Evolutionary conservation across 805 yeast genomes (phyloP), one percentile per base, ranked within the genome.

Genomic region (Millerozyma miso): DNA sequence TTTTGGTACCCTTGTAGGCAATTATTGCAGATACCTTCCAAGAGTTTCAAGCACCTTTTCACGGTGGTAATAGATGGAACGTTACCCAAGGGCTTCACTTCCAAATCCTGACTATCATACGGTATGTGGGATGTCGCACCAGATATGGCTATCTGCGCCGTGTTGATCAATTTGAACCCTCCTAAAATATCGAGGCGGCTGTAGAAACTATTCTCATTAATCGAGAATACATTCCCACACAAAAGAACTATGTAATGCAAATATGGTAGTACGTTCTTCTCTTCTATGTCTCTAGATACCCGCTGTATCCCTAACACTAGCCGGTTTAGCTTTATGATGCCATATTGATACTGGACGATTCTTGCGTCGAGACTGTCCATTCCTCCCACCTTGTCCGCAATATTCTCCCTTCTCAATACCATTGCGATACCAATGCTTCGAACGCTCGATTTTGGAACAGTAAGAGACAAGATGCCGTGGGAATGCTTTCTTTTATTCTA

Each of bases 281-380:
- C 39, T 6, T 26, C 37, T 16, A 39, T 33, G 37, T 19, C 56
- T 56, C 14, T 63, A 64, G 36, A 18, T 15, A 37, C 39, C 6
- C 35, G 19, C 18, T 50, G 58, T 37, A 75, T 56, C 29, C 60
- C 59, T 31, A 64, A 63, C 19, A 81, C 52, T 6, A n/a, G 14
- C n/a, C 34, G 7, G 7, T 15, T 13, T 37, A 37, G 14, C 53
- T 80, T 81, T 43, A 61, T 55, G 2, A 74, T 62, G 7, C 80
- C 76, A 51, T 78, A 78, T 42, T 72, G 74, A 57, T 76, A 83
- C 55, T 83, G 86, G 3, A 83, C 58, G 17, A 80, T 67, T 46
- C 74, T 74, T 12, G 80, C 77, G 49, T 82, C 88, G 38, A 73
- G 63, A 1, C 76, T 63, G 50, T 74, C 77, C 43, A 79, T 43